Base-by-base conservation (phyloP, 768 basidiomycete species). In the Trametes punicea region DNA sequence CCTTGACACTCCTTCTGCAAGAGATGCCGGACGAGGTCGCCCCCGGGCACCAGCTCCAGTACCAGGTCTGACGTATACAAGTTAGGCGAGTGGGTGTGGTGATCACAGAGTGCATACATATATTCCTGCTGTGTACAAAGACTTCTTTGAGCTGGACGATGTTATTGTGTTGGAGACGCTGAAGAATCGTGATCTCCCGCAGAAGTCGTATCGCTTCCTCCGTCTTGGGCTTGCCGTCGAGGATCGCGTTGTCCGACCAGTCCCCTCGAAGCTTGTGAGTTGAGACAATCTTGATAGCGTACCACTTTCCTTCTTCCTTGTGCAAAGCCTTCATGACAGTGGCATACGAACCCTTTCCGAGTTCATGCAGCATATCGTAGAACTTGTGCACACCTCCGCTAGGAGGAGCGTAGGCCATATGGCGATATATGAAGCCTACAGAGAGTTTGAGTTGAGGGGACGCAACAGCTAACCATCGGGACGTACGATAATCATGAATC, bases 271-370 rank as follows among this genome's bases (percentile, higher is more conserved):
- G 74, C 74, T 76, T 74, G 60, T 56, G 71, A 6, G 67, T 75
- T 36, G 84, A 77, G 57, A 95, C 90, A 74, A 93, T 86, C 75
- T 98, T 98, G 70, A 95, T 83, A 0, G 96, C 96, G 58, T 81
- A 86, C 78, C 84, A 84, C 53, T 80, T 71, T 5, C 92, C 92
- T 10, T 86, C 87, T n/a, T 71, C 68, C 7, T 83, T 81, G 62
- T 84, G 79, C 42, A 94, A 75, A 1, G 90, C 93, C 67, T 88
- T 90, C 74, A 86, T 81, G 20, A 98, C 96, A 7, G 87, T 87
- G 3, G 93, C 96, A 66, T 95, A 98, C 2, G 91, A 85, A 9
- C 96, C 96, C 62, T 86, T 87, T 45, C 96, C 96, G 3, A 98
- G 81, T 68, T 89, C 85, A 46, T 74, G 68, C 25, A 76, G 75